Percentiles rank a stretch among this genome's conserved stretches.
phyloP scores from a whole-genome alignment of 1,284 basidiomycete genomes.

The Vanrija sp. region DNA sequence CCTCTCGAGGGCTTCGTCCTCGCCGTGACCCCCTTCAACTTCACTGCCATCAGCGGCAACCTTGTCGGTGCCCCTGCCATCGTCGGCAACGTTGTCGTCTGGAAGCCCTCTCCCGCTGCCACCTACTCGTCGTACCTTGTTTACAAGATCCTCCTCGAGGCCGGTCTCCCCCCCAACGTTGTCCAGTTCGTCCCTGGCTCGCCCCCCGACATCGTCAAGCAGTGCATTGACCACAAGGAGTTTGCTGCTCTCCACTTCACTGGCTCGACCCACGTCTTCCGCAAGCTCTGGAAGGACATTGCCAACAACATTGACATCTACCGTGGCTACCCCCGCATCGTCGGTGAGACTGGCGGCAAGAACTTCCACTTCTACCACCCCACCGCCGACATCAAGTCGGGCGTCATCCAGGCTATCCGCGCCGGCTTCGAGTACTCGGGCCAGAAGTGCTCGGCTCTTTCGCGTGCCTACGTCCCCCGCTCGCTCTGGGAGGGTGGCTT shows the following conservation, averaged over 20 bases:
- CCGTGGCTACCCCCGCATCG: conserved; percentile 84
- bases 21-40: conserved; percentile 98
- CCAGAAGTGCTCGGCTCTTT: conserved; percentile 96
- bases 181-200: conserved; percentile 95
- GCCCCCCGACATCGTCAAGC: conserved; percentile 73
- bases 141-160: conserved; percentile 88
- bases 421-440: conserved; percentile 95
- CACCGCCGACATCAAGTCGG: conserved; percentile 79
- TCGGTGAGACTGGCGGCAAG: conserved; percentile 80
- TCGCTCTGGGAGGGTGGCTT: conserved; percentile 85
- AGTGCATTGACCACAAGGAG: conserved; percentile 70
- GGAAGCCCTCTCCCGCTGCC: conserved; percentile 96
- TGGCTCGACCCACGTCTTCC: conserved; percentile 91
- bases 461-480: conserved; percentile 81
- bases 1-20: conserved; percentile 96
- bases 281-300: conserved; percentile 94
- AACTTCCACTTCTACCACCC: conserved; percentile 95
- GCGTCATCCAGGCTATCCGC: conserved; percentile 82
- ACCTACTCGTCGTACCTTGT: conserved; percentile 93
- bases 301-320: conserved; percentile 81
- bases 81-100: conserved; percentile 91
- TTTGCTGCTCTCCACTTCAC: conserved; percentile 97
- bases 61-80: conserved; percentile 79
- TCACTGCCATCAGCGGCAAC: conserved; percentile 94
- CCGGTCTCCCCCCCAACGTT: conserved; percentile 88